A percentile compares a stretch with the other conserved stretches of the same genome.
These are phyloP conservation scores for Blastobotrys chiropterorum DNA, from an alignment of 805 yeast species.

Conservation along the genomic window DNA sequence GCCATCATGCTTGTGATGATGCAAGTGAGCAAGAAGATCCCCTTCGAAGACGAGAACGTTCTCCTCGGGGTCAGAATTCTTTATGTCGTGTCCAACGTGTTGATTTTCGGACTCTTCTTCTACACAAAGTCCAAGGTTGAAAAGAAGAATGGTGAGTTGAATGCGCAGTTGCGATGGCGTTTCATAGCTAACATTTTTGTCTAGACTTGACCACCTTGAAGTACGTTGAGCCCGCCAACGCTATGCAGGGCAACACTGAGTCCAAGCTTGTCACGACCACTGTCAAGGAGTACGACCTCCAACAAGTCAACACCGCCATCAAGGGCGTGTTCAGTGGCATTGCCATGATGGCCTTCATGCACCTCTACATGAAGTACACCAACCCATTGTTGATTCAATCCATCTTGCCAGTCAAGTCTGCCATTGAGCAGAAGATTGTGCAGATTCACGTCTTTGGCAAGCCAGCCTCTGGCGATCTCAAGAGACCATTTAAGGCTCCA, in stretches of 20 bases:
- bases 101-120: conserved; percentile 62
- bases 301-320: conserved; percentile 73
- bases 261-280: conserved; percentile 80
- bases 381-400: conserved; percentile 95
- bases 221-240: conserved; percentile 78
- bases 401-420: conserved; percentile 82
- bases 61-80: conserved; percentile 69
- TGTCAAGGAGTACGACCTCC: conserved; percentile 88
- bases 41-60: conserved; percentile 76
- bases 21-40: conserved; percentile 86
- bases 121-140: conserved; percentile 54
- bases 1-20: conserved; percentile 91
- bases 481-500: conserved; percentile 93
- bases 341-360: conserved; percentile 99
- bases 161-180: too few relatives aligned
- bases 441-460: conserved; percentile 82
- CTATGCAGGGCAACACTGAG: conserved; percentile 66
- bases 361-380: conserved; percentile 92
- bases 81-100: conserved; percentile 58
- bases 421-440: conserved; percentile 83
- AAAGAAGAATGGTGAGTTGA: conserved; percentile 48
- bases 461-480: conserved; percentile 81
- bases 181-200: too few relatives aligned
- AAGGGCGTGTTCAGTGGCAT: conserved; percentile 81
- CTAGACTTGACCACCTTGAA: conserved; percentile 77